Percentiles rank a stretch among this genome's conserved stretches.
phyloP scores from a whole-genome alignment of 2,329 filamentous ascomycete species.

The Karstenula rhodostoma region DNA sequence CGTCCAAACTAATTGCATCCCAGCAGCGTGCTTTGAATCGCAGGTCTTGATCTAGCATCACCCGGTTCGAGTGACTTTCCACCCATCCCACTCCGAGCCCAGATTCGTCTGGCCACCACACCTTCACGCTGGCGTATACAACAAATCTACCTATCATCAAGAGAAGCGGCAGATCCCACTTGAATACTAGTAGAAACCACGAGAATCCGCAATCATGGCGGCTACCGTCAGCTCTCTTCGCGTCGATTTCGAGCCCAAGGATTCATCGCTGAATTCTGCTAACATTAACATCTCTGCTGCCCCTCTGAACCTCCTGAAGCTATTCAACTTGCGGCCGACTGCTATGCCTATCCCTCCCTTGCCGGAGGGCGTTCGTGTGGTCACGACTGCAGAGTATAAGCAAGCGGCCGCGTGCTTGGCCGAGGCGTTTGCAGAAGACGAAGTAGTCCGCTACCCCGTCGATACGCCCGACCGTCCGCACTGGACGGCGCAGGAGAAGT shows the following conservation, averaged over 20 bases:
- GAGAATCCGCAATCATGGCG: slow-evolving; percentile 58
- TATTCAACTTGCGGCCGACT: slow-evolving; percentile 37
- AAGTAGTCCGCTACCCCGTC: slow-evolving; percentile 77
- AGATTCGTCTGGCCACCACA: slow-evolving; percentile 33
- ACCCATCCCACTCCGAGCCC: slow-evolving; percentile 25
- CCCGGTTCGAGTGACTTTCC: slow-evolving; percentile 44
- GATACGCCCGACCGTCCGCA: slow-evolving; percentile 72
- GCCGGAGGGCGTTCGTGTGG: slow-evolving; percentile 65
- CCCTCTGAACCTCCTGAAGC: slow-evolving; percentile 36
- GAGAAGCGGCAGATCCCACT: slow-evolving; percentile 58
- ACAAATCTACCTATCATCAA: slow-evolving; percentile 51
- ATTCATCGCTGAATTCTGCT: slow-evolving; percentile 50
- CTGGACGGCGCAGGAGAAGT: slow-evolving; percentile 72
- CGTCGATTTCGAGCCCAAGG: slow-evolving; percentile 41
- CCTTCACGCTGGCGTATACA: slow-evolving; percentile 52
- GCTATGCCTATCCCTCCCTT: slow-evolving; percentile 30
- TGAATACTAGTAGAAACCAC: slow-evolving; percentile 54
- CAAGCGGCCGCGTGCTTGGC: slow-evolving; percentile 76
- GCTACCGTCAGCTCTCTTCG: slow-evolving; percentile 45
- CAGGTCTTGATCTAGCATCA: slow-evolving; percentile 32
- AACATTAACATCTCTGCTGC: slow-evolving; percentile 41
- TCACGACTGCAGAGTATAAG: slow-evolving; percentile 73
- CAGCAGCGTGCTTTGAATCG: slow-evolving; percentile 48
- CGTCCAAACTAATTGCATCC: slow-evolving; percentile 43
- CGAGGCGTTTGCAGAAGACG: slow-evolving; percentile 78